Evolutionary conservation across 1,139 yeast genomes (phyloP).

Genomic region (Taphrina betulina): DNA sequence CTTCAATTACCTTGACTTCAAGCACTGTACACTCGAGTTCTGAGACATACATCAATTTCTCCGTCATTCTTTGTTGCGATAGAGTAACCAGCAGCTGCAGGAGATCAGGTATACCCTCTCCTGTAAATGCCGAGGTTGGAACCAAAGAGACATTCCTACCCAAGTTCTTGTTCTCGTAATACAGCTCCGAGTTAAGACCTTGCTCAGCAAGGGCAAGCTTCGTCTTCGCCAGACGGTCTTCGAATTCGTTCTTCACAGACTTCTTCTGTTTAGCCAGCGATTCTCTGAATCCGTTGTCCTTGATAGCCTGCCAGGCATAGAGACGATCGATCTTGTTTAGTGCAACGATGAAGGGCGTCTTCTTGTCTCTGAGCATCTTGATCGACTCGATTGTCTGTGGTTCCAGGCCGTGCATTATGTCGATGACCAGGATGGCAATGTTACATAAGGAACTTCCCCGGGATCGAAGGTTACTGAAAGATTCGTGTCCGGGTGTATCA

Average conservation of each 20-base stretch:
- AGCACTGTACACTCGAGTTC: slow-evolving; percentile 92
- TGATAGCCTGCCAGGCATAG: slow-evolving; percentile 86
- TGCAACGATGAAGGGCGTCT: slow-evolving; percentile 97
- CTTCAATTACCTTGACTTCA: slow-evolving; percentile 98
- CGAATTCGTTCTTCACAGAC: slow-evolving; percentile 88
- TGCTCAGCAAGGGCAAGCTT: slow-evolving; percentile 94
- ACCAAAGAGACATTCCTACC: slow-evolving; percentile 91
- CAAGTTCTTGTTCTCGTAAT: slow-evolving; percentile 91
- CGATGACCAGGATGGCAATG: slow-evolving; percentile 96
- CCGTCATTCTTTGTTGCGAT: slow-evolving; percentile 98
- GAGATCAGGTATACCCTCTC: slow-evolving; percentile 99
- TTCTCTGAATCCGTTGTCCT: slow-evolving; percentile 94
- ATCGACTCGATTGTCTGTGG: slow-evolving; percentile 96
- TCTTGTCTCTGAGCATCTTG: slow-evolving; percentile 86
- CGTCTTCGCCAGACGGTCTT: slow-evolving; percentile 79
- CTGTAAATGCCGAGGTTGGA: slow-evolving; percentile 98
- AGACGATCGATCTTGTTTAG: slow-evolving; percentile 94
- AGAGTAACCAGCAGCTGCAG: slow-evolving; percentile 91
- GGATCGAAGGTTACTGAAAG: slow-evolving; percentile 93
- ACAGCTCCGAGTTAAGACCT: slow-evolving; percentile 95
- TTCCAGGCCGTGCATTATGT: slow-evolving; percentile 98
- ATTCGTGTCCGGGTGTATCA: slow-evolving; percentile 99
- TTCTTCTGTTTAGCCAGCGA: slow-evolving; percentile 77
- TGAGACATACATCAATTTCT: slow-evolving; percentile 94
- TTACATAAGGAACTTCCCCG: slow-evolving; percentile 99